phyloP scores from a whole-genome alignment of 441 rosid species.

The Cnidoscolus chayamansa region DNA sequence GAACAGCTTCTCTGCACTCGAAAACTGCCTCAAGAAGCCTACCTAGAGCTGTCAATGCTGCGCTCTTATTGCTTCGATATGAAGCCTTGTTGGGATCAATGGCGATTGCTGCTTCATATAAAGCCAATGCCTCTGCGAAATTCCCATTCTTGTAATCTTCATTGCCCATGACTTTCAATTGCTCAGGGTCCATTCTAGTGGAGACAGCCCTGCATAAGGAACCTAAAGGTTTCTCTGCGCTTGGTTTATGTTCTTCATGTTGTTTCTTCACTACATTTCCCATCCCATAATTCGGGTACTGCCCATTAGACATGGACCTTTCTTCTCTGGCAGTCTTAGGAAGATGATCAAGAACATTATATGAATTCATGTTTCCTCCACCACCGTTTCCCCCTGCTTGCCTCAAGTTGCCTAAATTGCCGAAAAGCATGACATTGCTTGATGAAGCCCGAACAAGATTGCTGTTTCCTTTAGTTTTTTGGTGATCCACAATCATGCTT shows the following conservation, averaged over 20 bases:
- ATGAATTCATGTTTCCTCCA: slow-evolving; percentile 23
- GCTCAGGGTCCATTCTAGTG: slow-evolving; percentile 94
- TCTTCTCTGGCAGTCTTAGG: slow-evolving; percentile 26
- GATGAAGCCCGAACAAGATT: slow-evolving; percentile 81
- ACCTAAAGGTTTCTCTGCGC: slow-evolving; percentile 28
- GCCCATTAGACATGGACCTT: slow-evolving; percentile 19
- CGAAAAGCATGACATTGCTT: slow-evolving; percentile 67
- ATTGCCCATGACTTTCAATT: slow-evolving; percentile 84
- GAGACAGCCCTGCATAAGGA: slow-evolving; percentile 83
- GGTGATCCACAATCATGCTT: slow-evolving; percentile 66
- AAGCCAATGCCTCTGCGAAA: slow-evolving; percentile 83
- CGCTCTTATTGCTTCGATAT: slow-evolving; percentile 85
- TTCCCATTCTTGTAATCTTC: slow-evolving; percentile 93
- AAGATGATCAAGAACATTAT: slow-evolving; percentile 24
- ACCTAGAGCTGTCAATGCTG: slow-evolving; percentile 82
- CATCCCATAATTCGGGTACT: slow-evolving; percentile 43
- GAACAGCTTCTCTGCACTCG: slow-evolving; percentile 85
- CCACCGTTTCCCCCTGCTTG: slow-evolving; percentile 37
- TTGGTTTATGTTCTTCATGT: slow-evolving; percentile 20
- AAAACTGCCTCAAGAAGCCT: slow-evolving; percentile 80
- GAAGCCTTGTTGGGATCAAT: slow-evolving; percentile 85
- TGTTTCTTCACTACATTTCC: slow-evolving; percentile 48
- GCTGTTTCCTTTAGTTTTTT: slow-evolving; percentile 47
- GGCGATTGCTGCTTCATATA: slow-evolving; percentile 92
- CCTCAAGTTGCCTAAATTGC: slow-evolving; percentile 70